These are phyloP conservation scores for Rhizopogon roseolus DNA, from an alignment of 768 basidiomycete species.

Conservation along the genomic window DNA sequence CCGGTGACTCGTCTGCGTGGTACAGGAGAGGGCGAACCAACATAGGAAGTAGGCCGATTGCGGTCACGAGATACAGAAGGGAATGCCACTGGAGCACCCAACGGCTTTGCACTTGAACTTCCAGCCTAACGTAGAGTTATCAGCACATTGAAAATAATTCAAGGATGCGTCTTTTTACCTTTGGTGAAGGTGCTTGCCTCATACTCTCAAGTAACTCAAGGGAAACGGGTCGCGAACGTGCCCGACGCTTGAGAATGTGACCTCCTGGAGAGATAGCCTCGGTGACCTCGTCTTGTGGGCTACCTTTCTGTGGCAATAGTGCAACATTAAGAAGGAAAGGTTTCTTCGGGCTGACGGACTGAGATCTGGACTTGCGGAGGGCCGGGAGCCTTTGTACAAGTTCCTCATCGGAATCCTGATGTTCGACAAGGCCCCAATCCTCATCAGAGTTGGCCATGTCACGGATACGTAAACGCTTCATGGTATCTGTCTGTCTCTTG, in stretches of 20 bases:
- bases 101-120: slow-evolving; percentile 6
- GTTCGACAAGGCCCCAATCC: slow-evolving; percentile 35
- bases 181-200: slow-evolving; percentile 39
- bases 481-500: slow-evolving; percentile 56
- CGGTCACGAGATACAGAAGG: slow-evolving; percentile 38
- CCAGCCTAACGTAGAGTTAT: neutral
- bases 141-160: neutral
- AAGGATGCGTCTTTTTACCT: slow-evolving; percentile 8
- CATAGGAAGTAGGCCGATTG: slow-evolving; percentile 38
- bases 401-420: slow-evolving; percentile 51
- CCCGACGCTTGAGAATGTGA: slow-evolving; percentile 70
- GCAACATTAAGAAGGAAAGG: slow-evolving; percentile 11
- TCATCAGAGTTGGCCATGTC: slow-evolving; percentile 47
- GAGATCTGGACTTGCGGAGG: slow-evolving; percentile 23
- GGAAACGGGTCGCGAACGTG: slow-evolving; percentile 68
- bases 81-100: slow-evolving; percentile 23
- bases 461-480: slow-evolving; percentile 57
- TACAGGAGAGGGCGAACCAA: slow-evolving; percentile 48
- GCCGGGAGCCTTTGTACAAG: slow-evolving; percentile 29
- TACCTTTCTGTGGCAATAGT: slow-evolving; percentile 33
- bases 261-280: slow-evolving; percentile 75
- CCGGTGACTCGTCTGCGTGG: slow-evolving; percentile 50
- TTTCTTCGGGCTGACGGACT: slow-evolving; percentile 25
- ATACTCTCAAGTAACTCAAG: slow-evolving; percentile 54
- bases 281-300: slow-evolving; percentile 50